Percentiles rank a stretch among this genome's conserved stretches.
These are phyloP conservation scores for Saccharomycopsis babjevae DNA, from an alignment of 805 yeast genomes.

Conservation along the genomic window DNA sequence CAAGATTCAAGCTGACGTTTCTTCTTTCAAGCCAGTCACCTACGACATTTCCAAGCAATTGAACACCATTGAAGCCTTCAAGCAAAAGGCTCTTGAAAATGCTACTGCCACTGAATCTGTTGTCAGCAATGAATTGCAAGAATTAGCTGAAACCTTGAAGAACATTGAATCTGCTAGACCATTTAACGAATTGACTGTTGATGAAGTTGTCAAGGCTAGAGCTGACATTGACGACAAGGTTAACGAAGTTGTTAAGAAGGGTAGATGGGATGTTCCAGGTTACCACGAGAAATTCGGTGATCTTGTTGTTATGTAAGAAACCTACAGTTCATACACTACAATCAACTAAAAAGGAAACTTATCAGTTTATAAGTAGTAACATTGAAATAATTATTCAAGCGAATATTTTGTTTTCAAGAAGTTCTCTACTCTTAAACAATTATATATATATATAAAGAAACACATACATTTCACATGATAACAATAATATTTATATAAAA, in stretches of 20 bases:
- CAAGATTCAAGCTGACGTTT: slow-evolving; percentile 70
- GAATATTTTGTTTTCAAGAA: background rate
- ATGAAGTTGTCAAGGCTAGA: slow-evolving; percentile 88
- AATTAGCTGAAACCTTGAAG: slow-evolving; percentile 77
- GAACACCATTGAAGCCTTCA: slow-evolving; percentile 86
- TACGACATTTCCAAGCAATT: slow-evolving; percentile 83
- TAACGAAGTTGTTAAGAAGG: slow-evolving; percentile 86
- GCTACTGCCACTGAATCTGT: slow-evolving; percentile 88
- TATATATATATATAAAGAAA: background rate
- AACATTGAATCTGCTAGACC: slow-evolving; percentile 97
- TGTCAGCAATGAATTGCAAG: slow-evolving; percentile 76
- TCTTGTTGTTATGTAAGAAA: slow-evolving; percentile 73
- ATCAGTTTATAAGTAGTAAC: background rate
- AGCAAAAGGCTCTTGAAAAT: slow-evolving; percentile 89
- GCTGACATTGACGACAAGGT: slow-evolving; percentile 98
- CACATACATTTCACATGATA: background rate
- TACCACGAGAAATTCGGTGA: slow-evolving; percentile 98
- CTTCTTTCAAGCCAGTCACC: slow-evolving; percentile 70
- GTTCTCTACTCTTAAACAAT: background rate
- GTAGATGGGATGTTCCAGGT: slow-evolving; percentile 97
- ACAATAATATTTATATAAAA: too few species aligned
- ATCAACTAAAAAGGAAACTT: background rate
- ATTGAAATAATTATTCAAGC: background rate
- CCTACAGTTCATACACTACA: background rate
- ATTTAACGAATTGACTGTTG: slow-evolving; percentile 92